Percentiles rank a stretch among this genome's conserved stretches.
Conservation (phyloP, 1,139 yeast genomes). For the Petasospora fabianii region DNA sequence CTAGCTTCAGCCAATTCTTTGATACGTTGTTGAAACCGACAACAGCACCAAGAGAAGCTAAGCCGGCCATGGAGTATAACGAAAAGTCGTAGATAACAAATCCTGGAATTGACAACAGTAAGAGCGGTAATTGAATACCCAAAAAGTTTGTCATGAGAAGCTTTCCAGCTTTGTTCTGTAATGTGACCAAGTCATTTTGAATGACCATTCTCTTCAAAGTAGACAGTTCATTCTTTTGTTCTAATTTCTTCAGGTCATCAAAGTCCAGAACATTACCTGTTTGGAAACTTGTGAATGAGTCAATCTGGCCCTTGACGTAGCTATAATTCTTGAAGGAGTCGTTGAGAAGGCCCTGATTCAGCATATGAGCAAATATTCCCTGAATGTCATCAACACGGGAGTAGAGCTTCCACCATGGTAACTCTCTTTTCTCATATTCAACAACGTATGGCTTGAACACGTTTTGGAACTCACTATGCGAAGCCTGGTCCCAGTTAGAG, state of each 20-base stretch:
- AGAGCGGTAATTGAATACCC: conserved; percentile 30
- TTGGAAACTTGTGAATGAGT: conserved; percentile 23
- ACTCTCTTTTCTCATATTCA: conserved; percentile 20
- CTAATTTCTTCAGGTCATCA: conserved; percentile 12
- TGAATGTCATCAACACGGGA: conserved; percentile 25
- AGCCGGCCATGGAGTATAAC: conserved; percentile 29
- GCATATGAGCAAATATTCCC: conserved; percentile 22
- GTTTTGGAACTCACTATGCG: conserved; percentile 30
- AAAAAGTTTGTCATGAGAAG: conserved; percentile 27
- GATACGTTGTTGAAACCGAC: conserved; percentile 31
- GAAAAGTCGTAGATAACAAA: conserved; percentile 27
- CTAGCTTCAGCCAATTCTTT: conserved; percentile 25
- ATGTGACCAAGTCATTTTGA: conserved; percentile 18
- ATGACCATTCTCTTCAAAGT: conserved; percentile 21
- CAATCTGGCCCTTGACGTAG: conserved; percentile 28
- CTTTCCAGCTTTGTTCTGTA: conserved; percentile 28
- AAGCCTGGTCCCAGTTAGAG: conserved; percentile 28
- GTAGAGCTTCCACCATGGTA: conserved; percentile 28
- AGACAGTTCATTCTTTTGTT: conserved; percentile 17
- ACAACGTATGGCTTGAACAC: conserved; percentile 29
- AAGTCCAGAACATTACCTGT: conserved; percentile 10
- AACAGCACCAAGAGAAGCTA: conserved; percentile 30
- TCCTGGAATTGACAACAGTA: conserved; percentile 27
- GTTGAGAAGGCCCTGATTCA: conserved; percentile 20
- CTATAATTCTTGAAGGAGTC: conserved; percentile 26